phyloP scores from a whole-genome alignment of 2,329 filamentous ascomycete genomes.

The Graphilbum sp. region DNA sequence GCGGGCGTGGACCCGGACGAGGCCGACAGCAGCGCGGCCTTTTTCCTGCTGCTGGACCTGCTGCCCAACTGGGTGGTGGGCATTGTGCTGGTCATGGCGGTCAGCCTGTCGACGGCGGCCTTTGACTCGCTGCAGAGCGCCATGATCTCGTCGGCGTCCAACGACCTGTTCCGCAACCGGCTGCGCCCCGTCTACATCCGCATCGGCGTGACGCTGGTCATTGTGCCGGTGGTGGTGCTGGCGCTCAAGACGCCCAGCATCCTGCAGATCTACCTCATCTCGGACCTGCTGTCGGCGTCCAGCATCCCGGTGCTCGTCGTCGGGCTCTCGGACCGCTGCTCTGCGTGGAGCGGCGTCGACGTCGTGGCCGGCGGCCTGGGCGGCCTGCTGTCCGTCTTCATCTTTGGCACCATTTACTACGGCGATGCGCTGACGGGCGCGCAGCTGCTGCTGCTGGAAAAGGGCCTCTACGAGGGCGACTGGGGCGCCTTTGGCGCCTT shows the following conservation, averaged over 20 bases:
- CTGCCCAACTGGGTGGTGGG: constrained; percentile 71
- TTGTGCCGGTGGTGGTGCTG: constrained; percentile 57
- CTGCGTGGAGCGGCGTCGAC: constrained; percentile 69
- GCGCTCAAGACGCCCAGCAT: constrained; percentile 60
- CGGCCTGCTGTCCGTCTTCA: constrained; percentile 62
- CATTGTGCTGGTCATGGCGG: constrained; percentile 65
- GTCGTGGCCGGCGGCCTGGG: constrained; percentile 64
- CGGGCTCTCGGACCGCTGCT: constrained; percentile 48
- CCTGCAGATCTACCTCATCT: constrained; percentile 69
- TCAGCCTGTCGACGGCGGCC: constrained; percentile 58
- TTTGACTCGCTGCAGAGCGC: constrained; percentile 71
- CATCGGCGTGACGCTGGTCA: constrained; percentile 50
- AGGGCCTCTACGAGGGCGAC: constrained; percentile 59
- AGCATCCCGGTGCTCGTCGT: constrained; percentile 59
- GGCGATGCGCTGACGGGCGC: constrained; percentile 46
- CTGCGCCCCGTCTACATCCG: constrained; percentile 63
- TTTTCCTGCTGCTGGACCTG: constrained; percentile 57
- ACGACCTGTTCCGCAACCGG: constrained; percentile 71
- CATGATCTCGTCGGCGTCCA: constrained; percentile 72
- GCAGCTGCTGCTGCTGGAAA: constrained; percentile 52
- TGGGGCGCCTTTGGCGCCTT: constrained; percentile 77
- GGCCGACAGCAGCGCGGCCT: constrained; percentile 48
- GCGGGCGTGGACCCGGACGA: constrained; percentile 38
- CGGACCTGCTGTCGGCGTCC: constrained; percentile 61
- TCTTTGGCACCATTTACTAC: constrained; percentile 69